Evolutionary conservation across 768 basidiomycete genomes (phyloP).

Genomic region (Cyclocybe aegerita): DNA sequence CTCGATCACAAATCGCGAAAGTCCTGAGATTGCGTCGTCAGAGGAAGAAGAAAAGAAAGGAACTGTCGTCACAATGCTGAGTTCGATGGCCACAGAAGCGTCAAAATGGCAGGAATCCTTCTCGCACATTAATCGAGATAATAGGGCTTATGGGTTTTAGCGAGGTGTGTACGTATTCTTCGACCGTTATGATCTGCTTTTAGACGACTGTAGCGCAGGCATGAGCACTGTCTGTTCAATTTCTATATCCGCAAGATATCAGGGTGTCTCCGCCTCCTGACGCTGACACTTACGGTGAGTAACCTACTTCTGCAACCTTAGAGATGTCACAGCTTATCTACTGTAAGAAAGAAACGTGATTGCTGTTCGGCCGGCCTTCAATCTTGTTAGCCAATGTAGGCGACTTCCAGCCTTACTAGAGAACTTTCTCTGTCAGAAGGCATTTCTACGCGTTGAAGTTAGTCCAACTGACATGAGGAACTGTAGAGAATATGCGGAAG

Average conservation of each 20-base stretch:
- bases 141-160: constrained; percentile 63
- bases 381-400: constrained; percentile 53
- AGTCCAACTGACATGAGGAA: no score
- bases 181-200: neutral
- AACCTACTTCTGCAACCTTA: no score
- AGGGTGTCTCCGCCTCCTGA: constrained; percentile 13
- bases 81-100: constrained; percentile 56
- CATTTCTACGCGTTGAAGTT: no score
- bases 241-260: constrained; percentile 56
- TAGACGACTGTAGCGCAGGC: constrained; percentile 37
- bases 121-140: constrained; percentile 55
- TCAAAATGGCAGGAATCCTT: constrained; percentile 75
- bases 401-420: constrained; percentile 43
- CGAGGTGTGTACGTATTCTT: constrained; percentile 38
- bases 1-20: no score
- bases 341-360: constrained; percentile 40
- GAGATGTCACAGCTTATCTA: neutral
- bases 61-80: neutral
- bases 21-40: no score
- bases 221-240: constrained; percentile 55
- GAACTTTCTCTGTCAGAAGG: no score
- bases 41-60: no score
- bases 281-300: constrained; percentile 9
- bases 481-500: constrained; percentile 16
- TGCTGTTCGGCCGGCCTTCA: constrained; percentile 55